Evolutionary conservation across 1,284 basidiomycete species (phyloP), one percentile per base, ranked within the genome.

Genomic region (Amylostereum areolatum): DNA sequence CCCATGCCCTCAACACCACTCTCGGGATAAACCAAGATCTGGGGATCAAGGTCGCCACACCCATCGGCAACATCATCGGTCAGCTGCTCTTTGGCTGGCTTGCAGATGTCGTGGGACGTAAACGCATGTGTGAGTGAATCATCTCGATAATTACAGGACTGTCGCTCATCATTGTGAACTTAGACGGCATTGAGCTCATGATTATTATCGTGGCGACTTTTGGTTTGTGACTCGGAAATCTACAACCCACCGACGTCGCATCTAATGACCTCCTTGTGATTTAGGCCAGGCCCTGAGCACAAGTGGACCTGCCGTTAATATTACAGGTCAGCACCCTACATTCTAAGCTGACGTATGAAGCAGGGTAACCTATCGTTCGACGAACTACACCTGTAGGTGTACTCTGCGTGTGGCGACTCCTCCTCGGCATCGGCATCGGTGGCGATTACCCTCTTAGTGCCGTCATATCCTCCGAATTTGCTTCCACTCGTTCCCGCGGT

Each of bases 51-150:
- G 77, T 83, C 31, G 74, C 81, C 2, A 80, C 72, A 10, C 72
- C 74, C 6, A 68, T 73, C 30, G 78, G 80, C 43, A 75, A 69
- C 33, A 57, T 75, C 43, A 50, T 70, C 36, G 72, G 76, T 41
- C 85, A 88, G 61, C 62, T 88, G n/a, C 66, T 85, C 43, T 89
- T 89, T 57, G 86, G 82, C 50, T 84, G 77, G 75, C 69, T 88
- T 24, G 85, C 83, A 3, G 86, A 89, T 66, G 55, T 77, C 7
- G 67, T 86, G 46, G 87, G 86, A 49, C 78, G 86, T 61, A 89
- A 89, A 63, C 68, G 73, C 47, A 85, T 85, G 74, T 87, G 80
- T 83, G 62, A 52, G 80, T 73, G 7, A 40, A 11, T 33, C 44
- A 36, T 43, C 42, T 12, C 45, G 29, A 47, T 10, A 18, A 37